Evolutionary conservation across 768 basidiomycete genomes (phyloP), one percentile per base, ranked within the genome.

Genomic region (Agrocybe pediades): DNA sequence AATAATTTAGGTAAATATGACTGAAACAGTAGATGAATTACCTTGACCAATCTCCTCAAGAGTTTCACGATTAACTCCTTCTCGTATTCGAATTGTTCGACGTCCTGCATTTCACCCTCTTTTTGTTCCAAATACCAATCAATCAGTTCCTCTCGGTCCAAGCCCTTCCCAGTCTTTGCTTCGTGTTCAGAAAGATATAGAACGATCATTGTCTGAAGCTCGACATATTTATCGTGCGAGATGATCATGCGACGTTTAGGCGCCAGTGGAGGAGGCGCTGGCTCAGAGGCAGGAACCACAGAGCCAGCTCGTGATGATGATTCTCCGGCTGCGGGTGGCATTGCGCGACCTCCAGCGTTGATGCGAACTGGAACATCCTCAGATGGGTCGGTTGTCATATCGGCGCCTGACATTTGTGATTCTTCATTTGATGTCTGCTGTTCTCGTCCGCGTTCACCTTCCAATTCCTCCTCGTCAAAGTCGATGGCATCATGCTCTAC

Each of bases 401-500:
- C 83, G 29, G 78, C 81, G 17, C 77, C 80, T 21, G 82, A 77
- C 82, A 90, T 88, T 61, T 82, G 83, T 17, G 83, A 81, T 44
- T 76, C 75, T 40, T 84, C 64, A n/a, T 61, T 59, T 9, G 60
- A 58, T 8, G 70, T 63, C 29, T 68, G 72, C 3, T 66, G 70
- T 24, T 72, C 69, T 25, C 65, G 69, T n/a, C 63, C 74, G 8
- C 77, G 81, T 58, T 83, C 82, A 17, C 78, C 84, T 49, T 81
- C 78, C 2, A 81, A 71, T 53, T 93, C 93, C 62, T 96, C 93
- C 61, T 95, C 92, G 65, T 98, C 97, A 69, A 98, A 91, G 67
- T 97, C 94, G 64, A 99, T 87, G 63, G 98, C 96, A 66, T 99
- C 97, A 68, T 98, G 95, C 66, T 99, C 97, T 55, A 99, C 95